These are phyloP conservation scores for Sordariomycetes sp. DNA, from an alignment of 2,329 filamentous ascomycete species.

Conservation along the genomic window DNA sequence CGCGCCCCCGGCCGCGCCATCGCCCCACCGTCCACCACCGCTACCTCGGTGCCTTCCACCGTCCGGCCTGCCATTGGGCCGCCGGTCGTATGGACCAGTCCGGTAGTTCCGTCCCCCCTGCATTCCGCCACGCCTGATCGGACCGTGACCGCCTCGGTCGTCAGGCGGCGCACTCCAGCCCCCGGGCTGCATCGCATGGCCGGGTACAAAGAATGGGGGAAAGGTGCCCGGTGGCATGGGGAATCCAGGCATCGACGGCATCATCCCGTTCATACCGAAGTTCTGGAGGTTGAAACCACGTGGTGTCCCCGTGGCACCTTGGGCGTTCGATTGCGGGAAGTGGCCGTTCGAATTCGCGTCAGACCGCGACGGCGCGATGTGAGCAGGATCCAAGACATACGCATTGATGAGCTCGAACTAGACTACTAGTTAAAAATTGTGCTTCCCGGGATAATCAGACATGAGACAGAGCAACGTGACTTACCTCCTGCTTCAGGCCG, in stretches of 20 bases:
- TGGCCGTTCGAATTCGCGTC: conserved; percentile 94
- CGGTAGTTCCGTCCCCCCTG: conserved; percentile 35
- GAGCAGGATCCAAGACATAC: conserved; percentile 87
- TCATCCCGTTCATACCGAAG: conserved; percentile 46
- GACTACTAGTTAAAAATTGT: background rate
- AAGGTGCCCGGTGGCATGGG: conserved; percentile 32
- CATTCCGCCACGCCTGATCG: conserved; percentile 53
- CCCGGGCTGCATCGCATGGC: conserved; percentile 20
- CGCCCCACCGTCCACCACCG: conserved; percentile 49
- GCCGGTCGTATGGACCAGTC: conserved; percentile 62
- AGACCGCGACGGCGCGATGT: conserved; percentile 84
- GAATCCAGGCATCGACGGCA: conserved; percentile 44
- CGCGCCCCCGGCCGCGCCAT: conserved; percentile 58
- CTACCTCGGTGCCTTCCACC: conserved; percentile 27
- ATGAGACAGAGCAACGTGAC: conserved; percentile 17
- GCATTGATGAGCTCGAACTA: conserved; percentile 84
- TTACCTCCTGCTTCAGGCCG: conserved; percentile 68
- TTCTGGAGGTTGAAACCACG: conserved; percentile 81
- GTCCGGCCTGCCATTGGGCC: conserved; percentile 33
- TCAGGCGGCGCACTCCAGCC: conserved; percentile 38
- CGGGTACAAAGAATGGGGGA: conserved; percentile 37
- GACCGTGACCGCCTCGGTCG: conserved; percentile 44
- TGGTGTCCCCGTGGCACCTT: conserved; percentile 70
- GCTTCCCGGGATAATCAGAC: background rate
- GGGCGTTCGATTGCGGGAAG: conserved; percentile 70